Evolutionary conservation across 805 yeast genomes (phyloP).

Genomic region (Lachancea lanzarotensis): DNA sequence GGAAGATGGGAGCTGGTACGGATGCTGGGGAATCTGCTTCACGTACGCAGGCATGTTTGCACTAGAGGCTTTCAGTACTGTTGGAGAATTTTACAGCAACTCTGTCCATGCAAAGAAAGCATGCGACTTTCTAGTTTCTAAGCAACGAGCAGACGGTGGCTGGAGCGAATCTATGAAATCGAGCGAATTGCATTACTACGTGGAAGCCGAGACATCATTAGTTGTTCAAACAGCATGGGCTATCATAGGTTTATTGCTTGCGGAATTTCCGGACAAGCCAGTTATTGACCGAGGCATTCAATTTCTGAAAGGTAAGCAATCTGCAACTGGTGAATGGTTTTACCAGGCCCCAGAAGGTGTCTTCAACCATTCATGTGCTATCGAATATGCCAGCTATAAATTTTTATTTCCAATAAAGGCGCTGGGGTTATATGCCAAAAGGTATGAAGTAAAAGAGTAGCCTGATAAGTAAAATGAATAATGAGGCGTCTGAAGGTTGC

Average conservation of each 20-base stretch:
- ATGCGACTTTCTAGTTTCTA: conserved; percentile 72
- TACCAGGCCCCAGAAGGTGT: conserved; percentile 90
- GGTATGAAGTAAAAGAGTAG: neutral
- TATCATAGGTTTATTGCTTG: conserved; percentile 69
- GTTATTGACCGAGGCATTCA: conserved; percentile 59
- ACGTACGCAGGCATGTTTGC: conserved; percentile 99
- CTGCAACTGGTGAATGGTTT: conserved; percentile 73
- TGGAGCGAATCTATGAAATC: conserved; percentile 96
- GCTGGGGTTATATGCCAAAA: conserved; percentile 56
- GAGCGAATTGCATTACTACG: conserved; percentile 73
- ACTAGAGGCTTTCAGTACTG: conserved; percentile 76
- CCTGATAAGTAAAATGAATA: neutral
- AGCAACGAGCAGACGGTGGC: conserved; percentile 86
- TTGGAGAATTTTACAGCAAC: conserved; percentile 56
- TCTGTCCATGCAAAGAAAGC: conserved; percentile 61
- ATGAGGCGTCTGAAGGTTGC: neutral
- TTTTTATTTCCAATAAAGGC: conserved; percentile 91
- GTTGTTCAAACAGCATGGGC: conserved; percentile 95
- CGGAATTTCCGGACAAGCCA: conserved; percentile 64
- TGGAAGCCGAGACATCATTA: conserved; percentile 53
- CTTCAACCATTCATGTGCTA: conserved; percentile 88
- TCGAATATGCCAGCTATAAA: conserved; percentile 91
- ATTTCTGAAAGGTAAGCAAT: conserved; percentile 61
- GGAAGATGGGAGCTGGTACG: conserved; percentile 93
- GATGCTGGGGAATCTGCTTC: conserved; percentile 96